Evolutionary conservation across 31 red algal species (phyloP).

Genomic region (Endocladia muricata): DNA sequence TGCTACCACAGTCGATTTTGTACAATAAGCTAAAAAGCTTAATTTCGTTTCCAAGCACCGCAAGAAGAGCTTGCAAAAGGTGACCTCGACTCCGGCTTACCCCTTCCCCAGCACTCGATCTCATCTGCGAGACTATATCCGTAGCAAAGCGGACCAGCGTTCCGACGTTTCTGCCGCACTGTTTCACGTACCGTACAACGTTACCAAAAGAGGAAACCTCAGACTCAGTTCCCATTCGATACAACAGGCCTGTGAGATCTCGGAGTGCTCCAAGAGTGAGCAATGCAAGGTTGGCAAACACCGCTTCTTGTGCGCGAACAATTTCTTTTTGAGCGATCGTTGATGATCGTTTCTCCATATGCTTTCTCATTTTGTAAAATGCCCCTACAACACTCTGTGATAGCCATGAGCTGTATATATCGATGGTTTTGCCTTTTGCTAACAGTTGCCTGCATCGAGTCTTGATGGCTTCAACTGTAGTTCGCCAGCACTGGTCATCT

Average conservation of each 20-base stretch:
- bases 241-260: background rate
- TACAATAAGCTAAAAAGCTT: background rate
- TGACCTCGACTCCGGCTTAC: background rate
- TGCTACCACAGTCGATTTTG: background rate
- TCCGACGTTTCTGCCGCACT: background rate
- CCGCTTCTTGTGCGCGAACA: background rate
- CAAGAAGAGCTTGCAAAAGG: background rate
- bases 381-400: conserved; percentile 7
- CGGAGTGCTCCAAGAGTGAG: background rate
- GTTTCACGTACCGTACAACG: background rate
- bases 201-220: background rate
- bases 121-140: background rate
- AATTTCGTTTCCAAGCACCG: background rate
- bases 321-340: background rate
- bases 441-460: background rate
- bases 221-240: background rate
- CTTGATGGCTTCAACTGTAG: background rate
- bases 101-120: background rate
- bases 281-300: conserved; percentile 12
- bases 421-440: background rate
- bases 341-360: background rate
- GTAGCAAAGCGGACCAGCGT: background rate
- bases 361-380: background rate
- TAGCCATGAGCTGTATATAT: conserved; percentile 11
- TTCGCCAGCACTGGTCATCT: background rate